phyloP scores from a whole-genome alignment of 257 asterid genomes.

The Ballota nigra region DNA sequence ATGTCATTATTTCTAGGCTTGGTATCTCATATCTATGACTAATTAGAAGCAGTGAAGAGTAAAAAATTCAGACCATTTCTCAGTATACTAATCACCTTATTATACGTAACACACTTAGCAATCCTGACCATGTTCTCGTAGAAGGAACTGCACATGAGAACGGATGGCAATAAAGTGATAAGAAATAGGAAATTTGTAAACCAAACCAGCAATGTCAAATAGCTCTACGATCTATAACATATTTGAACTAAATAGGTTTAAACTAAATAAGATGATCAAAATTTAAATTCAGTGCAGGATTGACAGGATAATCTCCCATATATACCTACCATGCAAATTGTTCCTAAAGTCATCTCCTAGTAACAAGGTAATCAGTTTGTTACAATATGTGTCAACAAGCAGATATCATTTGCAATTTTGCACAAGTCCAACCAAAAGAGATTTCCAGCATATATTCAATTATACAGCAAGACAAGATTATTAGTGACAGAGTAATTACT shows the following conservation, averaged over 20 bases:
- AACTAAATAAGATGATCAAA: neutral
- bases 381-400: neutral
- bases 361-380: neutral
- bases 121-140: conserved; percentile 87
- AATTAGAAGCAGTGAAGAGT: neutral
- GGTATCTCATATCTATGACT: neutral
- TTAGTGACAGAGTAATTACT: neutral
- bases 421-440: neutral
- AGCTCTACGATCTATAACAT: neutral
- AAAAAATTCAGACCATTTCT: neutral
- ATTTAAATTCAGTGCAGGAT: neutral
- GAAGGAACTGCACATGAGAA: conserved; percentile 57
- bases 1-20: conserved; percentile 11
- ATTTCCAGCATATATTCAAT: no score
- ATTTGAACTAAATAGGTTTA: neutral
- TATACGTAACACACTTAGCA: conserved; percentile 80
- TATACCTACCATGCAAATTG: neutral
- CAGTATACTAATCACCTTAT: conserved; percentile 53
- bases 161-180: neutral
- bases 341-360: conserved; percentile 2
- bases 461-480: neutral
- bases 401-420: neutral
- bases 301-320: neutral
- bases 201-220: neutral
- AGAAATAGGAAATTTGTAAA: conserved; percentile 6